Evolutionary conservation across 768 basidiomycete genomes (phyloP), one percentile per base, ranked within the genome.

Genomic region (Amanita rubescens): DNA sequence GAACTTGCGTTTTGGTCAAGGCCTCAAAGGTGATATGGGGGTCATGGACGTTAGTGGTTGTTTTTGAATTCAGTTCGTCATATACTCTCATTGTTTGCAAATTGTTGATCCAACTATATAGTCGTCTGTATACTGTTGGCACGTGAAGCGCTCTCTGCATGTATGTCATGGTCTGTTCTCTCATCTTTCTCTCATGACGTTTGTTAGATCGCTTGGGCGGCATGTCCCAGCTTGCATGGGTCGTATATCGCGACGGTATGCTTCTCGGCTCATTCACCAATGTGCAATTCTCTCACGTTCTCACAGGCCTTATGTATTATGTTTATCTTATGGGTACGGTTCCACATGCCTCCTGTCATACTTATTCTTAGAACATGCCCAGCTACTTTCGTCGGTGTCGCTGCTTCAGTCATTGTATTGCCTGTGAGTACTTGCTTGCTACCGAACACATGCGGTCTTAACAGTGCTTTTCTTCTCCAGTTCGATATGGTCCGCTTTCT

Each of bases 221-320:
- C 8, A 24, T 52, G 17, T 43, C 51, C 2, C 17, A 52, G 11
- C 51, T 52, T 22, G 41, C 51, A 32, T 25, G 20, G 41, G 51
- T 52, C 24, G 39, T 52, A 20, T 52, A 52, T 33, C 38, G 51
- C 17, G 51, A 52, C 33, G 51, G 51, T 43, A 34, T 6, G 49
- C 14, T 14, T 35, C 27, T 38, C 19, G 7, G 41, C 15, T n/a
- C 14, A 0, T 15, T 15, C 11, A 32, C 41, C 3, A 19, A 12
- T 42, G 20, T 19, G 3, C 20, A 32, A 30, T 32, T 19, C 9
- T 30, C 27, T 30, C 27, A 30, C 27, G 15, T 20, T 43, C 14
- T 33, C 27, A 22, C 30, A 52, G 51, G 51, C 32, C 39, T 52
- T n/a, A 25, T 42, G 41, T 52, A 52, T 30, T 52, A 52, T 32